Percentiles rank a stretch among this genome's conserved stretches.
phyloP scores from a whole-genome alignment of 2,329 filamentous ascomycete species.

The Orbilia quercus region DNA sequence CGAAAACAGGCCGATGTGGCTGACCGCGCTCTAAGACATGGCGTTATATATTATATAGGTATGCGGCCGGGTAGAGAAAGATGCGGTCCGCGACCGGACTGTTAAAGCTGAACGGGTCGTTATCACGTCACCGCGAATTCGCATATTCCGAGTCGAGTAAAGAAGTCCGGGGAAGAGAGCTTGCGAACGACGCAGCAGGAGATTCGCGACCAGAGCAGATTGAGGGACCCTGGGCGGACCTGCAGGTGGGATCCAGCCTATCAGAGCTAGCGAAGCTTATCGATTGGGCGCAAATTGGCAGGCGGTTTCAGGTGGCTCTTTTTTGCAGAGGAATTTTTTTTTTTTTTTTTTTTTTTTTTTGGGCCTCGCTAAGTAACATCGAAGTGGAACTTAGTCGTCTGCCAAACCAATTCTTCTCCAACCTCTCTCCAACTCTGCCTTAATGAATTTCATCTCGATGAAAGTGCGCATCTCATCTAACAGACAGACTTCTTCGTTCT shows the following conservation, averaged over 20 bases:
- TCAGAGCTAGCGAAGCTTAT: constrained; percentile 44
- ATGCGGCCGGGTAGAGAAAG: background rate
- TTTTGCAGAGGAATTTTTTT: constrained; percentile 25
- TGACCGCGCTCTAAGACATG: constrained; percentile 41
- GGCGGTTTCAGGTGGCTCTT: constrained; percentile 20
- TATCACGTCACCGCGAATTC: background rate
- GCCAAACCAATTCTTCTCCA: constrained; percentile 3
- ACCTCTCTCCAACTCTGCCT: background rate
- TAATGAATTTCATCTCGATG: background rate
- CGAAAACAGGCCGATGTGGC: constrained; percentile 29
- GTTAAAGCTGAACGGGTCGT: background rate
- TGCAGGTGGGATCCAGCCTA: constrained; percentile 5
- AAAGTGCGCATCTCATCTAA: background rate
- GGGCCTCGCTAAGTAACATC: constrained; percentile 19
- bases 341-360: constrained; percentile 24
- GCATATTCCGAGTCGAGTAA: background rate
- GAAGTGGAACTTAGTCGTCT: constrained; percentile 35
- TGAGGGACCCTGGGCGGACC: constrained; percentile 12
- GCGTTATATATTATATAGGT: no score
- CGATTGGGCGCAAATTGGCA: constrained; percentile 53
- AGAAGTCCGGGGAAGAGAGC: constrained; percentile 4
- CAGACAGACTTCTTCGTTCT: constrained; percentile 1
- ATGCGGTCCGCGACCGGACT: background rate
- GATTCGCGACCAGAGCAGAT: constrained; percentile 27
- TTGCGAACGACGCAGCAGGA: background rate